phyloP scores from a whole-genome alignment of 768 basidiomycete species.

The Boletus insuetus region DNA sequence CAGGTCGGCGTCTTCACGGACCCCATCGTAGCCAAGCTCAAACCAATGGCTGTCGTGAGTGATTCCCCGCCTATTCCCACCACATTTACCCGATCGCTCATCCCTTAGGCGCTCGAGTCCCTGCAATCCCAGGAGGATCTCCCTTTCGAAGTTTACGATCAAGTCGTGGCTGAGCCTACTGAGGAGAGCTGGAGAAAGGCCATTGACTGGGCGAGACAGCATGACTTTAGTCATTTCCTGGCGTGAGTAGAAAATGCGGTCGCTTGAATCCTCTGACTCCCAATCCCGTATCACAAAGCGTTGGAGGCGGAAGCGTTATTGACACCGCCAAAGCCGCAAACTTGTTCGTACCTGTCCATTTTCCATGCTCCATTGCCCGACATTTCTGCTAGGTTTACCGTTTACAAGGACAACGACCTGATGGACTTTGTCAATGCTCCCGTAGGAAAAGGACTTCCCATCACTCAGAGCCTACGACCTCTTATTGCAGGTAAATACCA shows the following conservation, averaged over 20 bases:
- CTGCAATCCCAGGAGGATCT: slow-evolving; percentile 77
- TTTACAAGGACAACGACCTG: slow-evolving; percentile 88
- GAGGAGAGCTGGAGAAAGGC: slow-evolving; percentile 87
- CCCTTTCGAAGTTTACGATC: slow-evolving; percentile 78
- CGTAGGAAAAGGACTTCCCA: slow-evolving; percentile 86
- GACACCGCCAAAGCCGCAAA: slow-evolving; percentile 97
- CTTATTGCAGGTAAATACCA: slow-evolving; percentile 67
- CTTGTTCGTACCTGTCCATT: slow-evolving; percentile 47
- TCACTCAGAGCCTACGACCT: slow-evolving; percentile 70
- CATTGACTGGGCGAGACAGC: slow-evolving; percentile 80
- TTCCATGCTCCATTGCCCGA: background rate
- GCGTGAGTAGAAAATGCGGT: slow-evolving; percentile 52
- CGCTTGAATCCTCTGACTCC: background rate
- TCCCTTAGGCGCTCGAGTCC: slow-evolving; percentile 64
- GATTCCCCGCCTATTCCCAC: background rate
- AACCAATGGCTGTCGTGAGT: slow-evolving; percentile 77
- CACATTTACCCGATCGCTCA: background rate
- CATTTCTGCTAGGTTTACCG: slow-evolving; percentile 59
- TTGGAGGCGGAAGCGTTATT: slow-evolving; percentile 93
- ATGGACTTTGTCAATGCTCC: slow-evolving; percentile 98
- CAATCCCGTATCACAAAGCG: slow-evolving; percentile 40
- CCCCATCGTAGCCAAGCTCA: slow-evolving; percentile 74
- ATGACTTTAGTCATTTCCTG: slow-evolving; percentile 91
- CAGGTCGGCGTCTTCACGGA: slow-evolving; percentile 96
- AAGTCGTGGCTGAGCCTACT: slow-evolving; percentile 86